These are phyloP conservation scores for Vitis rupestris DNA, from an alignment of 164 flowering plant species.

Conservation along the genomic window DNA sequence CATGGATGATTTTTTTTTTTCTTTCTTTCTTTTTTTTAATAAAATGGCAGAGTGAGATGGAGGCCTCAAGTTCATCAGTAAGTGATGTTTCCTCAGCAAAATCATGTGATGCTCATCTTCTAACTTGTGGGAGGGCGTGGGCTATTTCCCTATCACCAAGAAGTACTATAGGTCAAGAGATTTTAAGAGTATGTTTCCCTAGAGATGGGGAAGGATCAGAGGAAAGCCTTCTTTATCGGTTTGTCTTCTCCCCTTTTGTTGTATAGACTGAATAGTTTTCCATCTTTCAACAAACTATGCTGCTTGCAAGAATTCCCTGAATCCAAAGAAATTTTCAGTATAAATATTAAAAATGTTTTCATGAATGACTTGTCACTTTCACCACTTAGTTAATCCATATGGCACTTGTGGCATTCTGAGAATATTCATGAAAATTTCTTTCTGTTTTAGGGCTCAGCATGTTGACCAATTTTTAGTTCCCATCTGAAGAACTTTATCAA, in stretches of 20 bases:
- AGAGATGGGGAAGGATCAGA: slow-evolving; percentile 25
- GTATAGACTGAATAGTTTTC: neutral
- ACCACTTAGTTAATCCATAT: neutral
- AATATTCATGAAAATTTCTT: neutral
- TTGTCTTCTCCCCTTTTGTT: slow-evolving; percentile 21
- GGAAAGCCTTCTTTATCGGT: slow-evolving; percentile 78
- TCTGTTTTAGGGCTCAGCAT: neutral
- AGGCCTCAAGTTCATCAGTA: slow-evolving; percentile 33
- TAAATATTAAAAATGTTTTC: neutral
- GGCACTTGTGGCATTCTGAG: neutral
- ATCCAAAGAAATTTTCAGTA: neutral
- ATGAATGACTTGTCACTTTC: neutral
- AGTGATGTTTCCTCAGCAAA: slow-evolving; percentile 26
- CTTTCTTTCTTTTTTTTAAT: neutral
- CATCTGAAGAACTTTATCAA: neutral
- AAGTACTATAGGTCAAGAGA: slow-evolving; percentile 51
- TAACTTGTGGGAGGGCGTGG: slow-evolving; percentile 85
- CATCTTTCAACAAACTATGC: neutral
- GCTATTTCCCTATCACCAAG: slow-evolving; percentile 63
- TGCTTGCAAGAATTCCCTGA: neutral
- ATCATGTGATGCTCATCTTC: slow-evolving; percentile 30
- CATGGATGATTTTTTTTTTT: slow-evolving; percentile 3
- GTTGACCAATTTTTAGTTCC: neutral
- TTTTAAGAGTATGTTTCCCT: slow-evolving; percentile 45
- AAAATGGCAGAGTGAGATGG: slow-evolving; percentile 46